Evolutionary conservation across 2,329 filamentous ascomycete genomes (phyloP).

Genomic region (Dendryphion nanum): DNA sequence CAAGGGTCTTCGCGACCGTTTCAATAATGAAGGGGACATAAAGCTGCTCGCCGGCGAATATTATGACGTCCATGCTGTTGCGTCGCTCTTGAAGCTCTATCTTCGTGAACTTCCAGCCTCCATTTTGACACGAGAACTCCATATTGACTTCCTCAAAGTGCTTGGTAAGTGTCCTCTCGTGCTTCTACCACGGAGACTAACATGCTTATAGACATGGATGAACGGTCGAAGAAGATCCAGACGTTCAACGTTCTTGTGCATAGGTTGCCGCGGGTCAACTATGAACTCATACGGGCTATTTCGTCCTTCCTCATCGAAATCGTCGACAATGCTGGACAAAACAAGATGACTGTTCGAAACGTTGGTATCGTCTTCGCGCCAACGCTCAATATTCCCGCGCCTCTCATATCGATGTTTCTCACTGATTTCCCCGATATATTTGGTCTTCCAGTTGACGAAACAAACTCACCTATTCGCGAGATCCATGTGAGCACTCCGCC

Average conservation of each 20-base stretch:
- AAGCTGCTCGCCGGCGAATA: conserved; percentile 84
- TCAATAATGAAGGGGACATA: conserved; percentile 90
- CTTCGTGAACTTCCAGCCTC: conserved; percentile 87
- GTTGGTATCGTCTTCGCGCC: conserved; percentile 97
- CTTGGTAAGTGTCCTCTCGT: conserved; percentile 51
- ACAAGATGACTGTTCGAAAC: conserved; percentile 98
- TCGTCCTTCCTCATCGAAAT: conserved; percentile 88
- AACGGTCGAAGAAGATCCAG: conserved; percentile 72
- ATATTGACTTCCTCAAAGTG: conserved; percentile 81
- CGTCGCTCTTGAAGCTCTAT: conserved; percentile 90
- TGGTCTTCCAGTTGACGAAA: conserved; percentile 63
- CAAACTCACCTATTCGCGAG: conserved; percentile 45
- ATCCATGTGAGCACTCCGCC: conserved; percentile 42
- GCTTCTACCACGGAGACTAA: conserved; percentile 15
- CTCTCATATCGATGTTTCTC: conserved; percentile 89
- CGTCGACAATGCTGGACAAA: conserved; percentile 82
- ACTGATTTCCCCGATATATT: conserved; percentile 90
- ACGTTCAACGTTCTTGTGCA: conserved; percentile 77
- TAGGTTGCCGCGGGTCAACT: conserved; percentile 75
- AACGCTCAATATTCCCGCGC: conserved; percentile 92
- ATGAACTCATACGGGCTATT: conserved; percentile 77
- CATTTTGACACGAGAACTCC: conserved; percentile 85
- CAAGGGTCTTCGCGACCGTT: conserved; percentile 84
- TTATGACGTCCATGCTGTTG: conserved; percentile 94
- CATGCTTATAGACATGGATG: conserved; percentile 61